Evolutionary conservation across 495 filamentous ascomycete species (phyloP), one percentile per base, ranked within the genome.

Genomic region (Talaromyces wortmannii): DNA sequence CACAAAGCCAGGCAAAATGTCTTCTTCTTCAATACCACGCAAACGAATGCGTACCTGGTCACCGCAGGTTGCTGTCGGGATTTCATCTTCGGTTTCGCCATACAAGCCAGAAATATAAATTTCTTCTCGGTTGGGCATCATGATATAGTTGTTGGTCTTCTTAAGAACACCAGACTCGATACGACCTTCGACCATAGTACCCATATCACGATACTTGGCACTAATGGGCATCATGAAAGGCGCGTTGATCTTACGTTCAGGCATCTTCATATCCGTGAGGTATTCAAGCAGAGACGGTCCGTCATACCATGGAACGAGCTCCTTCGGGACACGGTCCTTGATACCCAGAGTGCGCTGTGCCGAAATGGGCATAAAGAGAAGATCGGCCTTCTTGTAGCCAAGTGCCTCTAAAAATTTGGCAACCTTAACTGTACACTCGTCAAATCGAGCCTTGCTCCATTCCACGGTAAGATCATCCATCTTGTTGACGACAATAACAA

Each of bases 191-290:
- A 95, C 82, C 78, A 97, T 91, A 59, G 94, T 97, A 64, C 94
- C 94, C 87, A 99, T 89, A 70, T 97, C 92, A 61, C 86, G 83
- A 76, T 97, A 97, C 69, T 97, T 99, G 66, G 87, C 88, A 50
- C 86, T 87, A 62, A 99, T 81, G 6, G 95, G 89, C 94, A 97
- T 96, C 95, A 97, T 97, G 80, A 99, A 97, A 11, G 94, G 94
- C 10, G 94, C 94, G 61, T 96, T 96, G 69, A 96, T 75, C 73
- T 97, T 99, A 58, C 94, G 89, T 68, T 97, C 94, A 10, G 96
- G 80, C 31, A 91, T 81, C 65, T 89, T 82, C 88, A 98, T 96
- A 65, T 79, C 73, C 59, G 94, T 91, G 44, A 98, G 85, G 67
- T 89, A 96, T 66, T 98, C 94, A 17, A 98, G 83, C 5, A 98